Evolutionary conservation across 352 stramenopile genomes (phyloP), one percentile per base, ranked within the genome.

Genomic region (Phytophthora constricta): DNA sequence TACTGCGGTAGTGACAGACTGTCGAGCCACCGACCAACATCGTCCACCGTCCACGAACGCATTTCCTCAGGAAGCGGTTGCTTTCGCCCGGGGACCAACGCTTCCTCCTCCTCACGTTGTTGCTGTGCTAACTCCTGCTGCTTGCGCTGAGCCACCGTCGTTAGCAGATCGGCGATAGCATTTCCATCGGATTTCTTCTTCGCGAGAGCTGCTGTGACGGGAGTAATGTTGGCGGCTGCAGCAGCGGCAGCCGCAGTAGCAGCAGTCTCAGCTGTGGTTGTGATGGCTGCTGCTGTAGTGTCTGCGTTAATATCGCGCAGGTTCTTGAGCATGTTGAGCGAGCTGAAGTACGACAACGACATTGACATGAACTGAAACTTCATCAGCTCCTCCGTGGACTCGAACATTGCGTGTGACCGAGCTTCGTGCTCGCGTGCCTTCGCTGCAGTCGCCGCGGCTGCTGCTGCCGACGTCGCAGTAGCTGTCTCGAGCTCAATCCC

Each of bases 351-450:
- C 52, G 81, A 97, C 9, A 97, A 83, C 9, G 89, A 97, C 94
- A 97, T 97, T 20, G 86, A 96, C 95, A 98, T 98, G 79, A 98
- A 98, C 78, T 98, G 93, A 68, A 98, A 98, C 79, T 98, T 98
- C 89, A 98, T 97, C 45, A 98, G 80, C 72, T 98, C 93, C 57
- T 98, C 94, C 0, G 94, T 98, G 42, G 94, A 96, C 62, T 85
- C 82, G 45, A 97, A 98, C 87, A 98, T 97, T 23, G 89, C 88
- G 31, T 94, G 88, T 8, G 88, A 95, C 19, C 88, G 80, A 65
- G 85, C 83, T 68, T 98, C 93, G 57, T 98, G 91, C 65, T 97
- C 92, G 17, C 93, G 92, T 10, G 93, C 92, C 41, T 96, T 95
- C 39, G 87, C 79, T 23, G 94, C 93, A 5, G 94, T 98, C 31